Evolutionary conservation across 2,329 filamentous ascomycete species (phyloP).

Genomic region (Aspergillus sp.): DNA sequence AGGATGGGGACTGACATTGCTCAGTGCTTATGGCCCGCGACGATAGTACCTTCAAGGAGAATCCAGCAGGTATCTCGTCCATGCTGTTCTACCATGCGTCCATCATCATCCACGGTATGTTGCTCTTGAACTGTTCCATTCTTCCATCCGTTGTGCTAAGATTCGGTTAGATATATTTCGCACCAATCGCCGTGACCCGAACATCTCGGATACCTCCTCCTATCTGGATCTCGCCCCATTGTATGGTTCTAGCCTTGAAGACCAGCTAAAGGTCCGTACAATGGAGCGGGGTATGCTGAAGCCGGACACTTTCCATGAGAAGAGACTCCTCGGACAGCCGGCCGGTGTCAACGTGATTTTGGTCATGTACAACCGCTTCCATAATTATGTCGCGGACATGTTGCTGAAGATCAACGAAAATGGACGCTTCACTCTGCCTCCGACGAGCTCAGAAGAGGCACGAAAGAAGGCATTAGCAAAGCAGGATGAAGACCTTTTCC

Average conservation of each 20-base stretch:
- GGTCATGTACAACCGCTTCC: slow-evolving; percentile 39
- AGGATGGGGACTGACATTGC: neutral
- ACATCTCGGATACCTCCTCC: slow-evolving; percentile 42
- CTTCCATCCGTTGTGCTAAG: too few relatives aligned
- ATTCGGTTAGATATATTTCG: slow-evolving; percentile 34
- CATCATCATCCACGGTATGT: slow-evolving; percentile 51
- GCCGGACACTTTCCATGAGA: slow-evolving; percentile 37
- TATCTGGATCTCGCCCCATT: slow-evolving; percentile 50
- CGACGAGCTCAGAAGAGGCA: slow-evolving; percentile 14
- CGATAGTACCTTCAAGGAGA: slow-evolving; percentile 25
- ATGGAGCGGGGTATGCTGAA: slow-evolving; percentile 40
- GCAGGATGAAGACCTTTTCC: slow-evolving; percentile 35
- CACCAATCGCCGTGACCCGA: slow-evolving; percentile 34
- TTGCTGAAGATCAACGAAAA: slow-evolving; percentile 46
- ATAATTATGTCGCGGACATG: slow-evolving; percentile 39
- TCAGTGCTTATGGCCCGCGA: slow-evolving; percentile 10
- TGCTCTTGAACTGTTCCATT: neutral
- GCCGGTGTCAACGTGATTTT: slow-evolving; percentile 35
- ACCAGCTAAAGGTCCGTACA: slow-evolving; percentile 36
- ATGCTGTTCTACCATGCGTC: slow-evolving; percentile 52
- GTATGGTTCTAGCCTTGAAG: slow-evolving; percentile 39
- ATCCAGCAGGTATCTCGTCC: slow-evolving; percentile 46
- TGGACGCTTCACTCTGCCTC: slow-evolving; percentile 23
- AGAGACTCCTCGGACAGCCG: slow-evolving; percentile 32
- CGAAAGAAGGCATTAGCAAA: slow-evolving; percentile 37